These are phyloP conservation scores for Panicum virgatum DNA, from an alignment of 202 grass and related monocot species.

Conservation along the genomic window DNA sequence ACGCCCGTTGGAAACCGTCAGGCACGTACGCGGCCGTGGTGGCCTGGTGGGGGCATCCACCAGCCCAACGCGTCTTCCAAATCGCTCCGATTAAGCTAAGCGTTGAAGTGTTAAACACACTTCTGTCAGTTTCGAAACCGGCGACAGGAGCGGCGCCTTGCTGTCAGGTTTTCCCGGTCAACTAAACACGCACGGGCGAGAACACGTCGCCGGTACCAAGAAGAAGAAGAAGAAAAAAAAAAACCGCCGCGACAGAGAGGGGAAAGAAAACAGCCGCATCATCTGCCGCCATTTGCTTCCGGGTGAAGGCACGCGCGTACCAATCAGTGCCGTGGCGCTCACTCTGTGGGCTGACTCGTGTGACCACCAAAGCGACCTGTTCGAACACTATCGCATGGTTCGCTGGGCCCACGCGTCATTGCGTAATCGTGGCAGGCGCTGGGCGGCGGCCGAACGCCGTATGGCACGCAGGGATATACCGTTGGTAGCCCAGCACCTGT, in stretches of 20 bases:
- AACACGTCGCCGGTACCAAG: background rate
- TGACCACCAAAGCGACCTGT: too few relatives aligned
- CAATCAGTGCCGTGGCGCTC: background rate
- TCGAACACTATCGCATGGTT: too few relatives aligned
- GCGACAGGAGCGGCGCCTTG: background rate
- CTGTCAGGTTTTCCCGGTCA: too few relatives aligned
- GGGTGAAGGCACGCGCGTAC: background rate
- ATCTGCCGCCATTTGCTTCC: background rate
- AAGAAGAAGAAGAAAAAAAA: too few relatives aligned
- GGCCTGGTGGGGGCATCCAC: too few relatives aligned
- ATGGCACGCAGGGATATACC: background rate
- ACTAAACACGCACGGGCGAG: too few relatives aligned
- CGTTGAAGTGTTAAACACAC: background rate
- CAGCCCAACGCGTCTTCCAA: background rate
- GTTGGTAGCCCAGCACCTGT: background rate
- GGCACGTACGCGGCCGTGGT: background rate
- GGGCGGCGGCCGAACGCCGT: too few relatives aligned
- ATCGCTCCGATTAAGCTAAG: background rate
- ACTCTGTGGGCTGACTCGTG: conserved; percentile 5
- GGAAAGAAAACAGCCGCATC: too few relatives aligned
- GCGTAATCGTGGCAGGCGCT: too few relatives aligned
- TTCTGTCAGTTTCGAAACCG: background rate
- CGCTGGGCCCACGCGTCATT: background rate
- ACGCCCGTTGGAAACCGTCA: conserved; percentile 8
- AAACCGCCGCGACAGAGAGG: too few relatives aligned